These are phyloP conservation scores for Achaetomiella virescens DNA, from an alignment of 495 filamentous ascomycete species.

Conservation along the genomic window DNA sequence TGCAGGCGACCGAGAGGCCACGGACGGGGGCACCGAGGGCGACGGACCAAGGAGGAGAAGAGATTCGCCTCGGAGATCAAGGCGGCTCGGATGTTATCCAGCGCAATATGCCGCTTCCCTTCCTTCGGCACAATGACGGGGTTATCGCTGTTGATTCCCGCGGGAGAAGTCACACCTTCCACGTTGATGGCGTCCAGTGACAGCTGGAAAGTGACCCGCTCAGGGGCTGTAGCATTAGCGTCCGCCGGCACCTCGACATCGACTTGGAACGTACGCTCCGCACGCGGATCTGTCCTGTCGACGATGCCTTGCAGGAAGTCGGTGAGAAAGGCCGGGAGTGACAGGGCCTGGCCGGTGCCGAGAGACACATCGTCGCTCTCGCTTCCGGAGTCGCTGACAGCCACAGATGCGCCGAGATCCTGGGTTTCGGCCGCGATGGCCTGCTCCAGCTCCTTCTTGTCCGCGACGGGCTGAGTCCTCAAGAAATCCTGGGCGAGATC, in stretches of 20 bases:
- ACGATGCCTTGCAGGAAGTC: constrained; percentile 75
- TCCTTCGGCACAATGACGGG: constrained; percentile 38
- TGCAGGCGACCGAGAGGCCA: constrained; percentile 41
- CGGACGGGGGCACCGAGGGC: constrained; percentile 56
- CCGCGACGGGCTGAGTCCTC: constrained; percentile 66
- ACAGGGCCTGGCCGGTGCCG: constrained; percentile 67
- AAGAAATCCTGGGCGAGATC: constrained; percentile 86
- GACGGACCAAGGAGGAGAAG: constrained; percentile 62
- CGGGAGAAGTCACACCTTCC: constrained; percentile 52
- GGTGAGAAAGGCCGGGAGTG: constrained; percentile 74
- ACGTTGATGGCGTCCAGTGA: constrained; percentile 60
- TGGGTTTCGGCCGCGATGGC: constrained; percentile 64
- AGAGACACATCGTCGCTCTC: constrained; percentile 55
- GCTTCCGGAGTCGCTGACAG: constrained; percentile 53
- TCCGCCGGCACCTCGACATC: constrained; percentile 63
- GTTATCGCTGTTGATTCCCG: constrained; percentile 21
- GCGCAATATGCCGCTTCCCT: constrained; percentile 59
- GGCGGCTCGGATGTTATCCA: constrained; percentile 56
- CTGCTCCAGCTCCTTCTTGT: constrained; percentile 69
- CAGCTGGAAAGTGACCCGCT: constrained; percentile 58
- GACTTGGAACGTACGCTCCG: constrained; percentile 49
- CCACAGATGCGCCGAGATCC: constrained; percentile 51
- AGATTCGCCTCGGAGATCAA: constrained; percentile 68
- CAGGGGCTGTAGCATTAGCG: constrained; percentile 40
- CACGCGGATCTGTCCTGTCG: constrained; percentile 68